phyloP scores from a whole-genome alignment of 352 stramenopile species.

The Phytophthora pisi region DNA sequence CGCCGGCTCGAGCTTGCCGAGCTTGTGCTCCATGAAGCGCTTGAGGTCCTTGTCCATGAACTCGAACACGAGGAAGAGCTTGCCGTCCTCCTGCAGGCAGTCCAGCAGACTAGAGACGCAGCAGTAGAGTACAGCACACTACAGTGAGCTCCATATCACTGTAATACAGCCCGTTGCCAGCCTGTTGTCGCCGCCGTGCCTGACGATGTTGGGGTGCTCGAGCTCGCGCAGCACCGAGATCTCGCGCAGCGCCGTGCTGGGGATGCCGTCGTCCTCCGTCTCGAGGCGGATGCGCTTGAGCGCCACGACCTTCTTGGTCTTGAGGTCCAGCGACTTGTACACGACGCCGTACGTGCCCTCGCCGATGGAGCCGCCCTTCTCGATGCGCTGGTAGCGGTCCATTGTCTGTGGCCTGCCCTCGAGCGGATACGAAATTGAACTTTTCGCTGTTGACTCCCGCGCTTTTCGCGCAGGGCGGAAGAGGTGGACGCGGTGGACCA shows the following conservation, averaged over 20 bases:
- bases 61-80: conserved; percentile 99
- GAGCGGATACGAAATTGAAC: neutral
- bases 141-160: neutral
- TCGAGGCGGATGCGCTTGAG: conserved; percentile 98
- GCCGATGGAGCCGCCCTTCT: conserved; percentile 93
- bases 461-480: conserved; percentile 27
- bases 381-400: conserved; percentile 93
- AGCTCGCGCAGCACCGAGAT: conserved; percentile 98
- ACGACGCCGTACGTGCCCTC: conserved; percentile 98
- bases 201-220: conserved; percentile 98
- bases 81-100: conserved; percentile 94
- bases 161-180: neutral
- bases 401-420: conserved; percentile 34
- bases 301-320: conserved; percentile 92
- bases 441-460: conserved; percentile 8
- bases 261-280: conserved; percentile 99
- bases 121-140: neutral
- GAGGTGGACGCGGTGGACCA: neutral
- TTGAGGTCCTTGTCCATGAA: conserved; percentile 99
- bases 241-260: conserved; percentile 97
- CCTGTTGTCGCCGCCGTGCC: conserved; percentile 40
- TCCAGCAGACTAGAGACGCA: conserved; percentile 78
- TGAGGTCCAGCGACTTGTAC: conserved; percentile 95
- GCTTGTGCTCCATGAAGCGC: conserved; percentile 92
- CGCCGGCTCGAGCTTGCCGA: conserved; percentile 59